Conservation (phyloP, 306 rosid species). For the Dryas octopetala region DNA sequence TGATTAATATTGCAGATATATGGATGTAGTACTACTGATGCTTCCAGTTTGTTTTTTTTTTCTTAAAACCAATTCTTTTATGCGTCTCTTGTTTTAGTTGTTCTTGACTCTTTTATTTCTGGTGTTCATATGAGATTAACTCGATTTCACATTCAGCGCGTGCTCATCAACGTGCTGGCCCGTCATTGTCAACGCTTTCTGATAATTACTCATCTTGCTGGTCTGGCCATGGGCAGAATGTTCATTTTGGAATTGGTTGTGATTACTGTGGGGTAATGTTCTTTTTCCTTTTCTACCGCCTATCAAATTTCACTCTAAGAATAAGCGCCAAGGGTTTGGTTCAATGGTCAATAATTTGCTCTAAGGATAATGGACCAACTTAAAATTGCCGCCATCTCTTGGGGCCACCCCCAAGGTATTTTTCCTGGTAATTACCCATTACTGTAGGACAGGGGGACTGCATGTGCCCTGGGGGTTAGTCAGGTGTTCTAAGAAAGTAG, state of each 20-base stretch:
- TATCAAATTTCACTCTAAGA: neutral
- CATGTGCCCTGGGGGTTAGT: neutral
- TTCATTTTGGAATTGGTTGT: constrained; percentile 65
- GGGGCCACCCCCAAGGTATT: neutral
- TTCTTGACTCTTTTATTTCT: neutral
- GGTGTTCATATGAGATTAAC: constrained; percentile 7
- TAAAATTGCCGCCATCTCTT: neutral
- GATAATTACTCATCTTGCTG: constrained; percentile 11
- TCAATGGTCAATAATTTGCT: neutral
- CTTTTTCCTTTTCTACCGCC: constrained; percentile 8
- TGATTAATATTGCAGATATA: neutral
- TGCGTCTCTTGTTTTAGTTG: neutral
- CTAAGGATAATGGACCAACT: neutral
- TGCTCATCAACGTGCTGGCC: neutral
- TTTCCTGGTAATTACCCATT: neutral
- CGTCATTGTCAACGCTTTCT: constrained; percentile 15
- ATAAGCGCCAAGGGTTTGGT: neutral
- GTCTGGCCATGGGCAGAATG: constrained; percentile 33
- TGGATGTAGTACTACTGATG: neutral
- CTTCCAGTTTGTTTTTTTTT: neutral
- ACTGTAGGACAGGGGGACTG: neutral
- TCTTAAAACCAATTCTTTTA: neutral
- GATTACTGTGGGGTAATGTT: constrained; percentile 84
- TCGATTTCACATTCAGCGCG: neutral
- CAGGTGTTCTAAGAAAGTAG: neutral